Evolutionary conservation across 192 early-diverging fungal species (phyloP).

Genomic region (Coemansia sp.): DNA sequence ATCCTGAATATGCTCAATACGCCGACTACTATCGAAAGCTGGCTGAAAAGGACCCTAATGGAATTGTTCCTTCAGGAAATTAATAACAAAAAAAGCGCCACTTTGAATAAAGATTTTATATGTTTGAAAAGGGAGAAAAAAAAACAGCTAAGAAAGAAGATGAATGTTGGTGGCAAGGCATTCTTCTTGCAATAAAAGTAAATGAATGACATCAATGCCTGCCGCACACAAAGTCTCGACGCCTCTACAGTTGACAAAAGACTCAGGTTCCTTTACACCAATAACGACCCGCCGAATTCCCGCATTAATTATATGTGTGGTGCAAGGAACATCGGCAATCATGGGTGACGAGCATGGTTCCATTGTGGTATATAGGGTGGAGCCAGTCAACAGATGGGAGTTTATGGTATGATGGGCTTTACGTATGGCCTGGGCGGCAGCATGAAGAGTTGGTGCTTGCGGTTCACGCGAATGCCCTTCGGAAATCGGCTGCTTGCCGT

Average conservation of each 20-base stretch:
- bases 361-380: slow-evolving; percentile 94
- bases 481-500: slow-evolving; percentile 22
- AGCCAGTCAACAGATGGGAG: slow-evolving; percentile 26
- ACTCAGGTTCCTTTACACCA: slow-evolving; percentile 82
- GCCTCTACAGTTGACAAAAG: slow-evolving; percentile 81
- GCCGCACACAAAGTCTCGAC: slow-evolving; percentile 60
- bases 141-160: slow-evolving; percentile 16
- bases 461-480: slow-evolving; percentile 35
- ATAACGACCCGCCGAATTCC: slow-evolving; percentile 74
- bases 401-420: slow-evolving; percentile 15
- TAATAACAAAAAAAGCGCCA: background rate
- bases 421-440: slow-evolving; percentile 24
- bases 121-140: background rate
- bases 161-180: slow-evolving; percentile 75
- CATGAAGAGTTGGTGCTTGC: slow-evolving; percentile 18
- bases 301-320: slow-evolving; percentile 68
- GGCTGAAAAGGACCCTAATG: slow-evolving; percentile 49
- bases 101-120: background rate
- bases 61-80: slow-evolving; percentile 44
- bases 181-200: slow-evolving; percentile 69
- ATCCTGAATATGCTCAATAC: slow-evolving; percentile 52
- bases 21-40: slow-evolving; percentile 52
- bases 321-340: slow-evolving; percentile 77
- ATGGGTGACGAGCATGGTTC: slow-evolving; percentile 81
- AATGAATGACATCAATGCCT: slow-evolving; percentile 73